A percentile compares a stretch with the other conserved stretches of the same genome.
phyloP scores from a whole-genome alignment of 2,329 filamentous ascomycete species.

The Alternaria alternata region DNA sequence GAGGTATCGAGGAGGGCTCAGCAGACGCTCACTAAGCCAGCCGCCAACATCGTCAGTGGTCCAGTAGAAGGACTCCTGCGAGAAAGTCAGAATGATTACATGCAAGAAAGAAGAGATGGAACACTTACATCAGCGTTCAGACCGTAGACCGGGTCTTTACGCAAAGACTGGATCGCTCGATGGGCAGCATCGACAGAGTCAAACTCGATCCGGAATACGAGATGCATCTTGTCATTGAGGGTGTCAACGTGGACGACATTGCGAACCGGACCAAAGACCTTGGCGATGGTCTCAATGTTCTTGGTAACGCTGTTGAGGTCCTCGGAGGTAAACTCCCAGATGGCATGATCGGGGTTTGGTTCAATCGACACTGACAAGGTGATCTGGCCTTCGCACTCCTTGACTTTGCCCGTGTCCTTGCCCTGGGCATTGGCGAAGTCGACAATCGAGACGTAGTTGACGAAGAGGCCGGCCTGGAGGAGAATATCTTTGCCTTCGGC shows the following conservation, averaged over 20 bases:
- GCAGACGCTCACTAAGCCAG: constrained; percentile 32
- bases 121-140: constrained; percentile 25
- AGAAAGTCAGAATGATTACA: constrained; percentile 21
- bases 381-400: constrained; percentile 48
- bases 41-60: constrained; percentile 18
- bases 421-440: constrained; percentile 37
- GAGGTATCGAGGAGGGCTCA: constrained; percentile 28
- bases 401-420: constrained; percentile 33
- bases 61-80: constrained; percentile 36
- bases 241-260: constrained; percentile 30
- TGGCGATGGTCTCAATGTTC: constrained; percentile 22
- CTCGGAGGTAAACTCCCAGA: constrained; percentile 21
- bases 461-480: constrained; percentile 27
- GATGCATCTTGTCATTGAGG: constrained; percentile 21
- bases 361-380: constrained; percentile 28
- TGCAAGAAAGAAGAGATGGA: not conserved
- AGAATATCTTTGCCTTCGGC: constrained; percentile 36
- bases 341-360: constrained; percentile 19
- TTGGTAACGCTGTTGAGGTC: constrained; percentile 27
- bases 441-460: constrained; percentile 31
- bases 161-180: constrained; percentile 34
- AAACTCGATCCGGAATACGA: constrained; percentile 45
- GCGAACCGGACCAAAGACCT: constrained; percentile 29
- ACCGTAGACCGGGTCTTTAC: constrained; percentile 19
- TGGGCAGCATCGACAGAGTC: constrained; percentile 38